Base-by-base conservation (phyloP, 495 filamentous ascomycete species). In the Tuber indicum region DNA sequence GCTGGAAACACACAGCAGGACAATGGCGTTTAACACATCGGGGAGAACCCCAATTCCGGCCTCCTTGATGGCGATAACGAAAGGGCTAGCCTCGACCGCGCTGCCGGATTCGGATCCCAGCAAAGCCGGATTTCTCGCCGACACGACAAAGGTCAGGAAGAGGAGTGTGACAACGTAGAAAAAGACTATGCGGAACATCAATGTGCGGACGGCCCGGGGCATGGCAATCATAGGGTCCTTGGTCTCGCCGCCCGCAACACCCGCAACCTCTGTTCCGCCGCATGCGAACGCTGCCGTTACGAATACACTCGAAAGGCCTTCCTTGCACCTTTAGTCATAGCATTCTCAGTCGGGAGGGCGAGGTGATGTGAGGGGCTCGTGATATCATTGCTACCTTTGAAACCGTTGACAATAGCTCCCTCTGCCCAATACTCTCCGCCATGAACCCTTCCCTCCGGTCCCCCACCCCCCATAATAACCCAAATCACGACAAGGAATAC, bases 81-180 rank as follows among this genome's bases (percentile, higher is more conserved):
- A 93, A 10, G 92, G 92, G 3, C 92, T 93, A 52, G 89, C 90
- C 75, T 89, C 86, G 84, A 88, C 76, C 82, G 78, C 79, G 89
- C 82, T 44, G 21, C 49, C 85, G 81, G 85, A 26, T 84, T 83
- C 85, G 23, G 84, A 86, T 4, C 85, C 84, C 17, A 92, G 86
- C 17, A 94, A 87, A 32, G 79, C 46, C 58, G 76, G 49, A 84
- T 90, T 88, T 80, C 89, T 84, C 72, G 86, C 86, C 23, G 88
- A 87, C n/a, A 96, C 86, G 32, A 94, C 87, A 47, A 96, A 86
- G 42, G 92, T 91, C 76, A 96, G 87, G 75, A 94, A 90, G 80
- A 92, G 88, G 58, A 93, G 88, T 72, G 88, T 89, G 14, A 94
- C 84, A 73, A 96, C 87, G 82, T 94, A 96, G 84, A 96, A 93